phyloP scores from a whole-genome alignment of 352 stramenopile genomes.

The Phytophthora uliginosa region DNA sequence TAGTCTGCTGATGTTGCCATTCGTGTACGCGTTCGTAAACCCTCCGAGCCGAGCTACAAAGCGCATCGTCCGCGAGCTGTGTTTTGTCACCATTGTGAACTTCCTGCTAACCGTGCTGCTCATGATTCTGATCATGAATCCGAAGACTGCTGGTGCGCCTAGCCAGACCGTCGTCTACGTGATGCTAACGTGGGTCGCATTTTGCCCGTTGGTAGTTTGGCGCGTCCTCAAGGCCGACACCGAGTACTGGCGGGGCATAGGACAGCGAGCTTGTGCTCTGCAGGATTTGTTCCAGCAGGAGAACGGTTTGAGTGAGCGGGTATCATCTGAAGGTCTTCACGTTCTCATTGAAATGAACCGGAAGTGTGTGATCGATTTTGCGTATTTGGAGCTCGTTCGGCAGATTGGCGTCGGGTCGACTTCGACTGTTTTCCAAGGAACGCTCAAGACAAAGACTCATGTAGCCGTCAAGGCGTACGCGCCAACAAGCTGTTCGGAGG shows the following conservation, averaged over 20 bases:
- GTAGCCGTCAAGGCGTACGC: conserved; percentile 64
- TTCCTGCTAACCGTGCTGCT: conserved; percentile 25
- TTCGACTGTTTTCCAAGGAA: conserved; percentile 46
- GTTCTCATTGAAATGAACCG: conserved; percentile 64
- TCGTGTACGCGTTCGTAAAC: conserved; percentile 45
- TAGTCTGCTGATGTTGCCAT: conserved; percentile 27
- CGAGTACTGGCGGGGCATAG: conserved; percentile 56
- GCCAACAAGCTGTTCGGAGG: conserved; percentile 38
- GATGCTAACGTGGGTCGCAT: conserved; percentile 26
- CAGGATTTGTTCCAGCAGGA: conserved; percentile 44
- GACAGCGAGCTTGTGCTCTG: conserved; percentile 35
- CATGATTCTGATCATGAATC: conserved; percentile 32
- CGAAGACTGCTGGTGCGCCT: conserved; percentile 9
- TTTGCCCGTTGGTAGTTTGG: conserved; percentile 54
- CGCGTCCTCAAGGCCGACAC: conserved; percentile 57
- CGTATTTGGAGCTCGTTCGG: conserved; percentile 48
- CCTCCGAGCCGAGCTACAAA: conserved; percentile 43
- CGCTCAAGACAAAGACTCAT: conserved; percentile 42
- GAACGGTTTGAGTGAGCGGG: conserved; percentile 39
- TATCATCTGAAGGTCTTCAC: conserved; percentile 54
- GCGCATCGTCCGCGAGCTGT: conserved; percentile 44
- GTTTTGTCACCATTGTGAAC: conserved; percentile 28
- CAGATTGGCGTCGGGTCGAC: conserved; percentile 42
- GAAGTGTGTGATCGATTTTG: conserved; percentile 68
- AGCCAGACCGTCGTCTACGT: conserved; percentile 25